Base-by-base conservation (phyloP, 2,329 filamentous ascomycete species). In the Phaeosphaeria sp. region DNA sequence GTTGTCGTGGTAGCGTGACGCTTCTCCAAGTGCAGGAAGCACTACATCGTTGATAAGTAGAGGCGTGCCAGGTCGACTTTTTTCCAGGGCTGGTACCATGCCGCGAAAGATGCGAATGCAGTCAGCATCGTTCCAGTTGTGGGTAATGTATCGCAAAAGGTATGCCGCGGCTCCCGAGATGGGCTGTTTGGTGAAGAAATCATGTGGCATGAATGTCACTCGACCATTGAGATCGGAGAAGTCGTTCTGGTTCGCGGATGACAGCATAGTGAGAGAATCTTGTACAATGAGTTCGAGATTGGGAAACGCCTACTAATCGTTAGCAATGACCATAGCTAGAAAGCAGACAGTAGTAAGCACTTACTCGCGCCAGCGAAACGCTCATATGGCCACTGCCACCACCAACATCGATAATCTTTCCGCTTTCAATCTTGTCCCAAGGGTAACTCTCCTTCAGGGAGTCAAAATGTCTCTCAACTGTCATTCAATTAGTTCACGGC, bases 61-160 rank as follows among this genome's bases (percentile, higher is more conserved):
- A 3, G 64, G 63, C 1, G 74, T 76, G 1, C 64, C 68, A 7
- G 60, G 53, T 8, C 36, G 42, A 27, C 61, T 67, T 7, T 63
- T 60, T 57, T 72, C 72, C 53, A 80, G 53, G 2, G 70, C 77
- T 2, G 77, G 74, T 1, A 77, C 59, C 3, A 80, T 40, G 4
- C 67, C 64, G 24, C 60, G 60, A 40, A 81, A 61, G 27, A 81
- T 78, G 8, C 60, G 66, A n/a, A 74, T 64, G 30, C 70, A 72
- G 27, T 80, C 71, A 20, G 67, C 63, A 51, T 80, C 77, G 20
- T 66, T 66, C 74, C 74, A 79, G 53, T 81, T 79, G 57, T 81
- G 79, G 11, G 78, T 63, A n/a, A 79, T 69, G 53, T 73, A 74
- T 17, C 78, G 74, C n/a, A 81, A 63, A 8, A 80, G 62, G 57